Evolutionary conservation across 2,329 filamentous ascomycete species (phyloP), one percentile per base, ranked within the genome.

Genomic region (Fusarium bactridioides): DNA sequence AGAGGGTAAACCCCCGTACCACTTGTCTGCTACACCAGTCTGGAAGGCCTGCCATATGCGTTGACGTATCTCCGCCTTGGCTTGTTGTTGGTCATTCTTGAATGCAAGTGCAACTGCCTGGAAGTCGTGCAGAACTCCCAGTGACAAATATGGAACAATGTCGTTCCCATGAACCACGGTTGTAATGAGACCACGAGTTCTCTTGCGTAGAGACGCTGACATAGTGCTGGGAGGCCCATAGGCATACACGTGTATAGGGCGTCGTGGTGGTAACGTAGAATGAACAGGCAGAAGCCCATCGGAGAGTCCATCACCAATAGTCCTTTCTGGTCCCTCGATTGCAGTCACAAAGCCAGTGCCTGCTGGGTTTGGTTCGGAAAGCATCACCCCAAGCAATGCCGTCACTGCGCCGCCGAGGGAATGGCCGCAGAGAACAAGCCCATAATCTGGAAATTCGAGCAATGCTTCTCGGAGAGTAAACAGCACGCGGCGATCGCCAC

Each of bases 191-290:
- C 92, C 92, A 19, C 91, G 86, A 0, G 93, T 94, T 16, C 91
- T 90, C 65, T 88, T 88, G 45, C 92, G 89, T 12, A 95, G 85
- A 5, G 90, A 88, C 0, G 91, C 86, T 0, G 91, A 93, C 87
- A 94, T 89, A 19, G 91, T 92, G 1, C 91, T 89, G 0, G 92
- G 92, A 4, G 92, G 90, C 0, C 93, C 93, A 78, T 94, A 95
- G 11, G 93, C 91, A 78, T 93, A 95, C 18, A 94, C 93, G 74
- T 95, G 93, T 25, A 94, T 92, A 7, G 91, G 90, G 1, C 93
- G 87, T 21, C 90, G 89, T 0, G 90, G 75, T 1, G 93, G 93
- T 1, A 94, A 85, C 23, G 84, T 86, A 37, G 89, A 80, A 23
- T 83, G 80, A 19, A 78, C 72, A 35, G 76, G 67, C 5, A 68